Percentiles rank a stretch among this genome's conserved stretches.
Evolutionary conservation across 2,329 filamentous ascomycete species (phyloP).

Genomic region (Ambrosiella cleistominuta): DNA sequence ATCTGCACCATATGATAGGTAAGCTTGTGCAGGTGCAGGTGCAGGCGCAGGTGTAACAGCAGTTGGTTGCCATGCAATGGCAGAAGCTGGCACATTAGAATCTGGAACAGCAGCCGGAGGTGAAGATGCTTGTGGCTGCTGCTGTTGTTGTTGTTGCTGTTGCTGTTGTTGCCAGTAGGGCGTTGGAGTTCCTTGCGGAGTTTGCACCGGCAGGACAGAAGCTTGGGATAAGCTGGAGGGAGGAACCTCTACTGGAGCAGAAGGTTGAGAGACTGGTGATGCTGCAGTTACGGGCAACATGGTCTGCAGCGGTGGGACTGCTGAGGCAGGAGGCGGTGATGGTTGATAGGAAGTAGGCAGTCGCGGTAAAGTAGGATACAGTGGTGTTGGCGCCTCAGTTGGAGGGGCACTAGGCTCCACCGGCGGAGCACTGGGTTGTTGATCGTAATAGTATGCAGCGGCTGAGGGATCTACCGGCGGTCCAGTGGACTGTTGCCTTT

Average conservation of each 20-base stretch:
- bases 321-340: background rate
- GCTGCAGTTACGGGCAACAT: conserved; percentile 8
- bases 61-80: conserved; percentile 5
- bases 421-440: conserved; percentile 16
- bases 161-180: conserved; percentile 14
- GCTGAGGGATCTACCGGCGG: conserved; percentile 32
- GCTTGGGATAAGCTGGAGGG: conserved; percentile 14
- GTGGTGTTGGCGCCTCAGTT: conserved; percentile 28
- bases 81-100: conserved; percentile 17
- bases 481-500: conserved; percentile 13
- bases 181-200: conserved; percentile 14
- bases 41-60: conserved; percentile 16
- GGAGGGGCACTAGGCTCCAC: conserved; percentile 17
- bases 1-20: conserved; percentile 35
- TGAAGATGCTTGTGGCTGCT: background rate
- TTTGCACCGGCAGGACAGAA: conserved; percentile 13
- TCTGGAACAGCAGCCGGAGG: background rate
- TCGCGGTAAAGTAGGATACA: conserved; percentile 33
- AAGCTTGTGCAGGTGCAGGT: conserved; percentile 17
- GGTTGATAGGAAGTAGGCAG: conserved; percentile 15
- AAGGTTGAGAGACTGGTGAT: conserved; percentile 3
- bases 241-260: conserved; percentile 8
- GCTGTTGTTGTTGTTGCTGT: conserved; percentile 15
- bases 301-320: background rate
- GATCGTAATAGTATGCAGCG: conserved; percentile 35